Evolutionary conservation across 2,329 filamentous ascomycete species (phyloP).

Genomic region (Xylaria sp.): DNA sequence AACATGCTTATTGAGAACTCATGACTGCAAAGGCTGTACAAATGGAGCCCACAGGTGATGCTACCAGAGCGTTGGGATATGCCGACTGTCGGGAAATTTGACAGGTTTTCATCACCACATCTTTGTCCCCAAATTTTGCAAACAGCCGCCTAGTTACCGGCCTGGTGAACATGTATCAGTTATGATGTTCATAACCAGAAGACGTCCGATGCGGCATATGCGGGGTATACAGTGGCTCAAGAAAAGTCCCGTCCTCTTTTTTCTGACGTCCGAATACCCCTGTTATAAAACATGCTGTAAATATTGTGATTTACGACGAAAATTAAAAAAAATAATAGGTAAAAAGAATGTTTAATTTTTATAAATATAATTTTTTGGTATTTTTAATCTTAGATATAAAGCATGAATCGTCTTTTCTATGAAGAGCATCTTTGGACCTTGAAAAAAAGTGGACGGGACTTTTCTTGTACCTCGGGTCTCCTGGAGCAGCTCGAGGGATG

Average conservation of each 20-base stretch:
- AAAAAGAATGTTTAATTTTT: too few relatives aligned
- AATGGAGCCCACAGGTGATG: neutral
- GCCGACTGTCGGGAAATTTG: neutral
- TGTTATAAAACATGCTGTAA: too few relatives aligned
- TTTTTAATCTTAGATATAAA: too few relatives aligned
- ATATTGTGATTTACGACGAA: too few relatives aligned
- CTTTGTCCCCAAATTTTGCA: neutral
- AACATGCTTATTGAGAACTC: neutral
- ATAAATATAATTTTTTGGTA: too few relatives aligned
- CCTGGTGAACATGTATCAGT: neutral
- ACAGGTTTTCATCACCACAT: neutral
- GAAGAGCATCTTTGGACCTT: too few relatives aligned
- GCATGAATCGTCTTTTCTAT: too few relatives aligned
- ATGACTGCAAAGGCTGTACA: neutral
- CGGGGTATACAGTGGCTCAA: too few relatives aligned
- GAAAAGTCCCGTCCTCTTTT: too few relatives aligned
- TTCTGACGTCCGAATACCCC: too few relatives aligned
- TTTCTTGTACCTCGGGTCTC: neutral
- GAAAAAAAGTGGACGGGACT: too few relatives aligned
- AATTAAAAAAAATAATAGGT: too few relatives aligned
- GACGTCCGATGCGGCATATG: neutral
- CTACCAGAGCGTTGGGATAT: conserved; percentile 14
- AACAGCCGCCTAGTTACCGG: neutral
- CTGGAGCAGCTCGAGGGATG: neutral
- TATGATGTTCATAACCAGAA: neutral